These are phyloP conservation scores for Sicyos baderoa DNA, from an alignment of 306 rosid genomes.

Conservation along the genomic window DNA sequence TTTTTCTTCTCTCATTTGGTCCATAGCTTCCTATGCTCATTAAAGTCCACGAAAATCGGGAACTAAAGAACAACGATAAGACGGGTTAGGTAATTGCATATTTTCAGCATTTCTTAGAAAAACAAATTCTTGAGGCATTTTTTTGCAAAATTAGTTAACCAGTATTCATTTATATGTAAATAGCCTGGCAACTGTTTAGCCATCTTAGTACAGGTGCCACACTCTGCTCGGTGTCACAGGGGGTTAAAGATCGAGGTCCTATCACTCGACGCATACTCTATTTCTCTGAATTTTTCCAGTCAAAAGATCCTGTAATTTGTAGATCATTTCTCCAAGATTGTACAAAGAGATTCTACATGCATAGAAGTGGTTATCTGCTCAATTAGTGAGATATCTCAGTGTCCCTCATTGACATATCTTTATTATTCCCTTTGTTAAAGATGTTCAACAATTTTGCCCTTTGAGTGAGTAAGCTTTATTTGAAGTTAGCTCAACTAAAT, in stretches of 20 bases:
- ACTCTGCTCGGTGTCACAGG: too few species aligned
- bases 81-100: constrained; percentile 12
- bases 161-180: constrained; percentile 15
- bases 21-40: background rate
- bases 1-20: constrained; percentile 8
- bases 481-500: background rate
- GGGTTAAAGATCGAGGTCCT: background rate
- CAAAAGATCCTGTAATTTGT: constrained; percentile 10
- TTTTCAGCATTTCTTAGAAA: constrained; percentile 7
- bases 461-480: background rate
- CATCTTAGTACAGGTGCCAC: constrained; percentile 3
- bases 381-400: constrained; percentile 7
- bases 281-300: constrained; percentile 4
- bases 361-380: constrained; percentile 6
- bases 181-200: constrained; percentile 14
- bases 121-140: background rate
- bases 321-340: constrained; percentile 14
- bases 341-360: constrained; percentile 16
- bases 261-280: too few species aligned
- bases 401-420: background rate
- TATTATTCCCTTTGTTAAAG: background rate
- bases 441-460: background rate
- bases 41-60: background rate
- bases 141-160: background rate
- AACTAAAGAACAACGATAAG: background rate